phyloP scores from a whole-genome alignment of 2,329 filamentous ascomycete species.

The Fusarium euwallaceae region DNA sequence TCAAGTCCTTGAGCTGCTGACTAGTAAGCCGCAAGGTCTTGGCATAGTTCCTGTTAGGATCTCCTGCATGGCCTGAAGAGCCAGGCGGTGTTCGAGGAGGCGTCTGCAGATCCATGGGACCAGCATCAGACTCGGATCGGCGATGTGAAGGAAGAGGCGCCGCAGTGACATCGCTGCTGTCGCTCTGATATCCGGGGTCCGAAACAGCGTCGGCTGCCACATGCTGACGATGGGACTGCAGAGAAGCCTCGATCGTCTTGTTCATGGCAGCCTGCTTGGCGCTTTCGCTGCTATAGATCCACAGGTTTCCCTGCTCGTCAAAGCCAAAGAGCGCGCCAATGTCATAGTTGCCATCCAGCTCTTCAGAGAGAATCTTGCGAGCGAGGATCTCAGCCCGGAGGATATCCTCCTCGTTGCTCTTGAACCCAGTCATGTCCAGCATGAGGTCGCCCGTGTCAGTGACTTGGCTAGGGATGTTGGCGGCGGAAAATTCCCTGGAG shows the following conservation, averaged over 20 bases:
- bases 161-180: slow-evolving; percentile 75
- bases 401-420: slow-evolving; percentile 92
- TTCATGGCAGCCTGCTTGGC: slow-evolving; percentile 90
- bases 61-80: slow-evolving; percentile 69
- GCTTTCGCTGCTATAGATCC: slow-evolving; percentile 99
- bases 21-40: slow-evolving; percentile 96
- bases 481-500: slow-evolving; percentile 87
- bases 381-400: slow-evolving; percentile 93
- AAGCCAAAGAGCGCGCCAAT: slow-evolving; percentile 95
- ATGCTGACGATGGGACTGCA: slow-evolving; percentile 61
- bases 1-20: slow-evolving; percentile 89
- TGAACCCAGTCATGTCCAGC: slow-evolving; percentile 98
- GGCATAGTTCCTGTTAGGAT: slow-evolving; percentile 89
- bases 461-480: slow-evolving; percentile 93
- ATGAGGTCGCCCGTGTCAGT: slow-evolving; percentile 94
- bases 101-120: slow-evolving; percentile 68
- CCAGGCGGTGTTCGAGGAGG: slow-evolving; percentile 79
- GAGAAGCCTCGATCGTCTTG: slow-evolving; percentile 66
- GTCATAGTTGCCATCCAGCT: slow-evolving; percentile 94
- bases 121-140: slow-evolving; percentile 76
- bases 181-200: slow-evolving; percentile 95
- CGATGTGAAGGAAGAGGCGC: slow-evolving; percentile 66
- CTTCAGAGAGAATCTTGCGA: slow-evolving; percentile 90
- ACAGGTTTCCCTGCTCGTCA: slow-evolving; percentile 96
- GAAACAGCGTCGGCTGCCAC: slow-evolving; percentile 84